Evolutionary conservation across 2,329 filamentous ascomycete genomes (phyloP).

Genomic region (Penicillium paneum): DNA sequence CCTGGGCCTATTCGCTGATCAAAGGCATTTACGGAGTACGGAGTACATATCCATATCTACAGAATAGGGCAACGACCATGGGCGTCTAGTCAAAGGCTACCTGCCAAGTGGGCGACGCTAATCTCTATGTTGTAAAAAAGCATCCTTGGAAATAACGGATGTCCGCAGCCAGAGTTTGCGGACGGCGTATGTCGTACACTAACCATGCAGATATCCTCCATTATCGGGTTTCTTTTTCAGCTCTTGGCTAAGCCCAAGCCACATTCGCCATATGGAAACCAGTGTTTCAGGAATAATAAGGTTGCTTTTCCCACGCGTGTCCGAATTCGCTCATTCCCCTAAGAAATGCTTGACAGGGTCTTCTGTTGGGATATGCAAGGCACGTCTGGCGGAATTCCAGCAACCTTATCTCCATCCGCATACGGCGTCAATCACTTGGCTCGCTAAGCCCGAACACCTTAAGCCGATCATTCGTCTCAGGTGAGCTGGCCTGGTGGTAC

Average conservation of each 20-base stretch:
- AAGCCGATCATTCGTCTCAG: slow-evolving; percentile 5
- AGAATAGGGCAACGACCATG: not conserved
- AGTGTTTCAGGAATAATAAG: slow-evolving; percentile 21
- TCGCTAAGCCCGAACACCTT: not conserved
- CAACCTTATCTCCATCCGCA: slow-evolving; percentile 21
- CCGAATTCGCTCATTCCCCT: slow-evolving; percentile 11
- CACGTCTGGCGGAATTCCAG: slow-evolving; percentile 16
- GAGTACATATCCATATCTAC: too few species aligned
- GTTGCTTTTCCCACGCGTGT: slow-evolving; percentile 18
- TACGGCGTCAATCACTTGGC: slow-evolving; percentile 13
- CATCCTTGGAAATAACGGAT: not conserved
- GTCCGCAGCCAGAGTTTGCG: not conserved
- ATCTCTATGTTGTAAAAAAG: not conserved
- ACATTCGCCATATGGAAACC: slow-evolving; percentile 21
- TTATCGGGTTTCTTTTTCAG: not conserved
- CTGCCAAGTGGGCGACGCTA: not conserved
- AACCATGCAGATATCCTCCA: slow-evolving; percentile 9
- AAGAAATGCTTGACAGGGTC: slow-evolving; percentile 19
- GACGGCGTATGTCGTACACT: slow-evolving; percentile 10
- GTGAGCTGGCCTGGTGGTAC: not conserved
- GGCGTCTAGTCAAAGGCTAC: not conserved
- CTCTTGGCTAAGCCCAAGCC: slow-evolving; percentile 5
- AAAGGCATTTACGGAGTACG: not conserved
- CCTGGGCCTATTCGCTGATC: not conserved
- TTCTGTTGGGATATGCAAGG: slow-evolving; percentile 21